These are phyloP conservation scores for Furcasterigmium furcatum DNA, from an alignment of 2,329 filamentous ascomycete species.

Conservation along the genomic window DNA sequence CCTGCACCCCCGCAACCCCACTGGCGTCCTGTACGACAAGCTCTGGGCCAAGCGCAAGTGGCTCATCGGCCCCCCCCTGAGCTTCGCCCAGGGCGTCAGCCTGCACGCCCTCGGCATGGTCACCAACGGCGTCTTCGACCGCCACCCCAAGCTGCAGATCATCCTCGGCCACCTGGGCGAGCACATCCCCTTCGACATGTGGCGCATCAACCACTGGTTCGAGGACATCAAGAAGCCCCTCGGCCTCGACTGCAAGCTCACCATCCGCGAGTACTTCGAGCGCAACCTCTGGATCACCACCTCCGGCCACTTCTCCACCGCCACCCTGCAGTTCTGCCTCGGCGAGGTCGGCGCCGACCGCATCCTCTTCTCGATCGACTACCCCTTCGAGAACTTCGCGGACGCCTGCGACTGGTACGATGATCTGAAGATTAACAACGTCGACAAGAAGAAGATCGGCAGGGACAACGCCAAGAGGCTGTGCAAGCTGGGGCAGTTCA, in stretches of 20 bases:
- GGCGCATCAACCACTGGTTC: conserved; percentile 52
- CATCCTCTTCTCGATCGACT: conserved; percentile 51
- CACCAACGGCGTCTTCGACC: conserved; percentile 47
- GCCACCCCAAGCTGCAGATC: conserved; percentile 40
- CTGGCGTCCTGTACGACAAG: conserved; percentile 52
- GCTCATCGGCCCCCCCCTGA: conserved; percentile 57
- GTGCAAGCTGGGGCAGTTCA: conserved; percentile 32
- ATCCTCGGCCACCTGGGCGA: conserved; percentile 47
- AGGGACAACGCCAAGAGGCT: conserved; percentile 38
- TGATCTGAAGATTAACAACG: conserved; percentile 17
- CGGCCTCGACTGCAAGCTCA: conserved; percentile 43
- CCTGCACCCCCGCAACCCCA: conserved; percentile 58
- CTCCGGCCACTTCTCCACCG: conserved; percentile 51
- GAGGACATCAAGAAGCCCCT: conserved; percentile 52
- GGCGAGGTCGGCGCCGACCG: conserved; percentile 45
- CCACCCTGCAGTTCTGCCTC: conserved; percentile 46
- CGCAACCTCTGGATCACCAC: conserved; percentile 56
- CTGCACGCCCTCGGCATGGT: conserved; percentile 53
- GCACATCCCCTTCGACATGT: conserved; percentile 45
- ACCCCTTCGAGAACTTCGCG: conserved; percentile 45
- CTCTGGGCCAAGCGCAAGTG: conserved; percentile 57
- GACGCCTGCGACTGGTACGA: conserved; percentile 40
- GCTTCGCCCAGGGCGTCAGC: conserved; percentile 56
- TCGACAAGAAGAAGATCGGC: conserved; percentile 31
- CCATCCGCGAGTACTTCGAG: conserved; percentile 49